These are phyloP conservation scores for Lecanicillium sp. DNA, from an alignment of 2,329 filamentous ascomycete genomes.

Conservation along the genomic window DNA sequence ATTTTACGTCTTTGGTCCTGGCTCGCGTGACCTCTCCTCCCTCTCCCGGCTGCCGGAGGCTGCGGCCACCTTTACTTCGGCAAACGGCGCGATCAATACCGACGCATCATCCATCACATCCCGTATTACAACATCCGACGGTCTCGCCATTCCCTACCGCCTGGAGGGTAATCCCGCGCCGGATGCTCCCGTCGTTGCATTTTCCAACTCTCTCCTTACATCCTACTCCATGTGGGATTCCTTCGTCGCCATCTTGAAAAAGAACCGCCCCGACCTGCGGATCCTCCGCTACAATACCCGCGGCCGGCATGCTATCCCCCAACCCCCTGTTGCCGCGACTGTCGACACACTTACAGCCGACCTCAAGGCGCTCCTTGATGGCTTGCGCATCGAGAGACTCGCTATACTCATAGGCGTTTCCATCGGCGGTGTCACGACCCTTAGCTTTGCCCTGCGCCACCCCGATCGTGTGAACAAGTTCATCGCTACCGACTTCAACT, in stretches of 20 bases:
- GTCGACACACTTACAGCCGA: conserved; percentile 65
- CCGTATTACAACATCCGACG: conserved; percentile 62
- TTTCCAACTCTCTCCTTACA: conserved; percentile 75
- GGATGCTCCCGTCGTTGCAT: conserved; percentile 64
- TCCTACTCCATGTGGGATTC: conserved; percentile 76
- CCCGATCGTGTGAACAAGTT: conserved; percentile 55
- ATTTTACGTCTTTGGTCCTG: conserved; percentile 75
- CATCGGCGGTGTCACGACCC: conserved; percentile 71
- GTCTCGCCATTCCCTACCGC: conserved; percentile 63
- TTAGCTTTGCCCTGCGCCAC: conserved; percentile 65
- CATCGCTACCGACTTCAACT: conserved; percentile 74
- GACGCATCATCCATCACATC: conserved; percentile 54
- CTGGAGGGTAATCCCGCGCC: conserved; percentile 66
- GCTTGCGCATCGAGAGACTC: conserved; percentile 61
- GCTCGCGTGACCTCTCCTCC: conserved; percentile 59
- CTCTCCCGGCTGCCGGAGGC: conserved; percentile 44
- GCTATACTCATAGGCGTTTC: conserved; percentile 69
- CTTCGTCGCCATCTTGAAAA: conserved; percentile 57
- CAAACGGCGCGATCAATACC: conserved; percentile 51
- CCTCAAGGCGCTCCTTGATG: conserved; percentile 58
- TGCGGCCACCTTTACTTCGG: conserved; percentile 44
- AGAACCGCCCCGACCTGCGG: conserved; percentile 57
- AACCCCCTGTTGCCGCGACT: conserved; percentile 44
- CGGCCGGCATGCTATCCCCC: conserved; percentile 52
- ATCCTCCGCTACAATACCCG: conserved; percentile 74